Base-by-base conservation (phyloP, 1,284 basidiomycete genomes). In the Cutaneotrichosporon sp. region DNA sequence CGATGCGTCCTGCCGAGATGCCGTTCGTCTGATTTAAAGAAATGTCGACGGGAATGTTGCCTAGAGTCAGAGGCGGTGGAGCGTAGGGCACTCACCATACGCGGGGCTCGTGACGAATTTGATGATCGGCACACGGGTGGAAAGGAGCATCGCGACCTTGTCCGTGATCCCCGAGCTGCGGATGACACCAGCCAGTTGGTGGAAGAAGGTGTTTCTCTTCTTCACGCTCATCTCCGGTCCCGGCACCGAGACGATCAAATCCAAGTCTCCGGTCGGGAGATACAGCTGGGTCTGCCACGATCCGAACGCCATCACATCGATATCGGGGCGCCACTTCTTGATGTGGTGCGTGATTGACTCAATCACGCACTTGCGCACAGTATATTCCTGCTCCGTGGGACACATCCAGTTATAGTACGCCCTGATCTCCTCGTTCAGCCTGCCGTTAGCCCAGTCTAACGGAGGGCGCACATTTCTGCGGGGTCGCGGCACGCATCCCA, bases 261-360 rank as follows among this genome's bases (percentile, higher is more conserved):
- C 81, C 57, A 82, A 81, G 62, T 82, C 81, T 25, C 92, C 94
- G 57, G 83, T 79, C 2, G 94, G 94, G 12, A 98, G 80, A 72
- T 99, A 99, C 24, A 98, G 78, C 66, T 91, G 90, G 10, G 94
- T 99, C 67, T 88, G 86, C 70, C 88, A 96, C 64, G 88, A 91
- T 16, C 94, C 94, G 71, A 98, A 99, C 0, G 92, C 86, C 50
- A 82, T 75, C 5, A 97, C 86, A 34, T 82, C 75, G 9, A 92
- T 90, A 62, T 94, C 90, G 0, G 84, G 81, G 77, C 89, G 97
- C 22, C 78, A 73, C 19, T 75, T 70, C 14, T 75, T 77, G 43
- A 97, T 80, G 4, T 84, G 82, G 14, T 79, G 78, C 2, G 84
- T 80, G 50, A 97, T 88, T 38, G 86, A 79, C 42, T 82, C 75